Conservation (phyloP, 164 flowering plant species). For the Akebia trifoliata region DNA sequence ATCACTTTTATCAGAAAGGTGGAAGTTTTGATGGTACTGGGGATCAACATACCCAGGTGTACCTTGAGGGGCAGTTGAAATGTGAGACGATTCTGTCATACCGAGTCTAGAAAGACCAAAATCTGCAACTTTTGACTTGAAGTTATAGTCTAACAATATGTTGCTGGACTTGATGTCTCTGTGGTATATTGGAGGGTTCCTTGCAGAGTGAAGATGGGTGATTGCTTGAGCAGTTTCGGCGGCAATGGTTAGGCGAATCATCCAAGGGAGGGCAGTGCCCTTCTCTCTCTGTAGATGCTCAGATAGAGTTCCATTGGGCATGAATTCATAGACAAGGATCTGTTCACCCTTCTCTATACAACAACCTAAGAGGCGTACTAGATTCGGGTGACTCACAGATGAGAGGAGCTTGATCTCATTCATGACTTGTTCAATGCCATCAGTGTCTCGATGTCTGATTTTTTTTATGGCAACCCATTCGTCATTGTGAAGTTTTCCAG, state of each 20-base stretch:
- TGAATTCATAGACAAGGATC: conserved; percentile 79
- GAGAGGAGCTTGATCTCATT: conserved; percentile 87
- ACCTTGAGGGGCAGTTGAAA: conserved; percentile 92
- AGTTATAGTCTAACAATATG: conserved; percentile 62
- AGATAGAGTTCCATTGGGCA: conserved; percentile 85
- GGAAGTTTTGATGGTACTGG: conserved; percentile 82
- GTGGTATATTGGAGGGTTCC: conserved; percentile 75
- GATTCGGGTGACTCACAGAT: conserved; percentile 71
- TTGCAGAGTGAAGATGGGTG: conserved; percentile 70
- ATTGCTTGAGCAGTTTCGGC: conserved; percentile 77
- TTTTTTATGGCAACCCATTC: conserved; percentile 77
- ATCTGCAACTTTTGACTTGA: conserved; percentile 81
- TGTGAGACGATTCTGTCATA: conserved; percentile 52
- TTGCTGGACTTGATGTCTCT: conserved; percentile 92
- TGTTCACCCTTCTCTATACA: conserved; percentile 66
- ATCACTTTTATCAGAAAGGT: conserved; percentile 81
- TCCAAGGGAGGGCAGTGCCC: conserved; percentile 65
- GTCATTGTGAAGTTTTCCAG: conserved; percentile 56
- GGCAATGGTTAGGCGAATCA: conserved; percentile 67
- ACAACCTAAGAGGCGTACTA: conserved; percentile 84
- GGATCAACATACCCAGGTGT: conserved; percentile 98
- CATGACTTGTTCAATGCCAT: conserved; percentile 62
- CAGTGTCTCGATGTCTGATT: conserved; percentile 50
- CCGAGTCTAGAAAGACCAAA: conserved; percentile 87
- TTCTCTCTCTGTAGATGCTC: conserved; percentile 70